Base-by-base conservation (phyloP, 345 rosid species). In the Geranium rotundifolium region DNA sequence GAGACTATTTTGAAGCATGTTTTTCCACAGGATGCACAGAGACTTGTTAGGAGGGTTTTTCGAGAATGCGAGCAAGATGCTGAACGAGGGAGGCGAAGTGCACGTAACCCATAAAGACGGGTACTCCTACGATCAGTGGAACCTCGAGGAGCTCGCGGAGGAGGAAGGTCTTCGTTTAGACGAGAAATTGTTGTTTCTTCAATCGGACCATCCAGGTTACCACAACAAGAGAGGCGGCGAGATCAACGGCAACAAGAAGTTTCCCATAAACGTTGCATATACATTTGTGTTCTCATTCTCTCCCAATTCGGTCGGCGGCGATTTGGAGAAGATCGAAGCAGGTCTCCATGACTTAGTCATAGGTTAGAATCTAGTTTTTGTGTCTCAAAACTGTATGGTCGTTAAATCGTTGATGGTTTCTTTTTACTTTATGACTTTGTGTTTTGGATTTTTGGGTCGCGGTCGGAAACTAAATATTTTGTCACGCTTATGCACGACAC, bases 51-150 rank as follows among this genome's bases (percentile, higher is more conserved):
- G 20, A 1, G 67, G 20, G 16, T 65, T 65, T 37, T 65, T 65
- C 39, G 57, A 14, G 57, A 65, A 15, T 57, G 41, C 67, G 39
- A 34, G 19, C 5, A 49, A 56, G 19, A 57, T 56, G 56, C 34
- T 65, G 0, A 0, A 5, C 46, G 54, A 56, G 14, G 61, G 27
- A 3, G 67, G 67, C 27, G 67, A 65, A 65, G 54, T 57, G 67
- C 67, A 65, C 27, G 61, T 65, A 14, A 65, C 55, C 4, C 61
- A 65, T 5, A 65, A 61, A 17, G 17, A 56, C 37, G 67, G 57
- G 39, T 17, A 15, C 1, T 61, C 67, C 3, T 65, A 57, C 54
- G 37, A 1, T 2, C 15, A 17, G n/a, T 65, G 67, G 67, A 65
- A 56, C 15, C 4, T 65, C 54, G 30, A 7, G 61, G 13, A 23